Percentiles rank a stretch among this genome's conserved stretches.
phyloP scores from a whole-genome alignment of 2,329 filamentous ascomycete species.

The Cercospora citrullina region DNA sequence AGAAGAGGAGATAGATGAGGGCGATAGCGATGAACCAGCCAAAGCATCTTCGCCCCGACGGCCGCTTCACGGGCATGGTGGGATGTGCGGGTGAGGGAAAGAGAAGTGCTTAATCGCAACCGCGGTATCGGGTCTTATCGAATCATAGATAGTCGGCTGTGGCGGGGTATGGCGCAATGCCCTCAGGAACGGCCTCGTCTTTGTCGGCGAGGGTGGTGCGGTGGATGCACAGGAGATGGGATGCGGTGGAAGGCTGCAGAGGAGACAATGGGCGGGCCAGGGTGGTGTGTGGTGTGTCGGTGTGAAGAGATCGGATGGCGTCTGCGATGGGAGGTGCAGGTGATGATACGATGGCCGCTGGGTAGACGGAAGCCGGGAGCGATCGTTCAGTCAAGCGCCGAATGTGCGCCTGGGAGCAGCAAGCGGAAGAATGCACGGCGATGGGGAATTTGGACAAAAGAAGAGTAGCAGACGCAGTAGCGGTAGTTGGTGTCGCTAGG shows the following conservation, averaged over 20 bases:
- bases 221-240: background rate
- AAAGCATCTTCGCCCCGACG: slow-evolving; percentile 24
- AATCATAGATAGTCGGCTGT: slow-evolving; percentile 12
- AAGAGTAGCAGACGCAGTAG: slow-evolving; percentile 3
- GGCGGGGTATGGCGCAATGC: slow-evolving; percentile 26
- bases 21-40: slow-evolving; percentile 30
- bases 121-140: slow-evolving; percentile 10
- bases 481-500: background rate
- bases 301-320: background rate
- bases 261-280: slow-evolving; percentile 1
- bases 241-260: slow-evolving; percentile 15
- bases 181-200: slow-evolving; percentile 15
- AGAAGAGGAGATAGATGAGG: slow-evolving; percentile 36
- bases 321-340: slow-evolving; percentile 17
- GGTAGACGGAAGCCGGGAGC: background rate
- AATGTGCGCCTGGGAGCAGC: background rate
- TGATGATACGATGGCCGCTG: background rate
- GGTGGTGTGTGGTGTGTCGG: background rate
- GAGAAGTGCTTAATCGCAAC: slow-evolving; percentile 11
- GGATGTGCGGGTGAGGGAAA: slow-evolving; percentile 14
- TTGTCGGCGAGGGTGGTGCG: background rate
- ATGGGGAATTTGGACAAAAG: background rate
- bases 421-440: background rate
- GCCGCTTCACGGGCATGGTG: slow-evolving; percentile 20
- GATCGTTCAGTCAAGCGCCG: background rate